Evolutionary conservation across 2,329 filamentous ascomycete genomes (phyloP), one percentile per base, ranked within the genome.

Genomic region (Colletotrichum ledebouriae): DNA sequence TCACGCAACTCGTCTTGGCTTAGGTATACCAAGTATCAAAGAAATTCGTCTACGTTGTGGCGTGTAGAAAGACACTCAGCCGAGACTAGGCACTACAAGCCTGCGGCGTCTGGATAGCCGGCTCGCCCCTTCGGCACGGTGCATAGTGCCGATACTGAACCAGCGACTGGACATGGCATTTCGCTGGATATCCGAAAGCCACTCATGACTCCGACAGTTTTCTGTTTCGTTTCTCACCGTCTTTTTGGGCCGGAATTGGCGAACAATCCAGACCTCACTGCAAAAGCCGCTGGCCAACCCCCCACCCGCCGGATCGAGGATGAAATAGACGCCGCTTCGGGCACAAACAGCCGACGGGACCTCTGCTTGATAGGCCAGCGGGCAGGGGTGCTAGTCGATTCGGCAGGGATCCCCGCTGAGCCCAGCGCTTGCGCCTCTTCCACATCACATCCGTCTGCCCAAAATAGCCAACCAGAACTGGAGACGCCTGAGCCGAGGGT

Each of bases 381-480:
- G 68, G 63, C 59, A 67, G 67, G 64, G 53, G 33, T 67, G 58
- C 67, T 53, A 70, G 33, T 67, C 63, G 58, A 41, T 17, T 17
- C n/a, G 34, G 47, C 67, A 63, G 25, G 74, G 76, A 71, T 74
- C 58, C 59, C 68, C 69, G 63, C 71, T 73, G 60, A 64, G 42
- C 55, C 61, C 55, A 76, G 79, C 79, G 79, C 79, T 80, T 80
- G 78, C 77, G 78, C 77, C 76, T 74, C 73, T 73, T 68, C 68
- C 60, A 58, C 72, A 64, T 65, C 65, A 69, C 71, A 72, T 65
- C 72, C 57, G 70, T 73, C 69, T 72, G 71, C 76, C 76, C 75
- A 77, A 78, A 77, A 78, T 78, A 78, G 77, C 77, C 77, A 79
- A 78, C 77, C 76, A 78, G 71, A 67, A 67, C 56, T 55, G 67